Evolutionary conservation across 192 early-diverging fungal genomes (phyloP), one percentile per base, ranked within the genome.

Genomic region (Rhizophagus sp.): DNA sequence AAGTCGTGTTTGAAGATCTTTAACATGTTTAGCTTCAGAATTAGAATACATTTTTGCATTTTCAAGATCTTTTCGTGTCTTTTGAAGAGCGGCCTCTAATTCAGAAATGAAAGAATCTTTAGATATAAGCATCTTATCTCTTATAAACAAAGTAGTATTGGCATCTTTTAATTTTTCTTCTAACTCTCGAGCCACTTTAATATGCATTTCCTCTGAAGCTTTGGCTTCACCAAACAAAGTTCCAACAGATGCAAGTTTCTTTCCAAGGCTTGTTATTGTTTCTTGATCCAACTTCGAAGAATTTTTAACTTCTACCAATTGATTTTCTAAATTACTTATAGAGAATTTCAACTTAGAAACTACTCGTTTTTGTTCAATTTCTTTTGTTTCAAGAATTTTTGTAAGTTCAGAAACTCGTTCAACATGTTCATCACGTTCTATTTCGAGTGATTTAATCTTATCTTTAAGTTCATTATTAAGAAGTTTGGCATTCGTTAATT

Each of bases 161-260:
- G 36, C 68, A 44, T 70, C 34, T 11, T 41, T 70, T 11, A 70
- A 70, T 70, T 70, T 70, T 41, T 61, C 50, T 62, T 75, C 73
- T 13, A 75, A 9, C 8, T 75, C 49, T 27, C 6, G 12, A 27
- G 57, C 57, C 11, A 36, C 10, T 22, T 34, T 9, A 22, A 24
- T 4, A 15, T 57, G 47, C 6, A 19, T 57, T 62, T 61, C 73
- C 6, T 75, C 73, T 2, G 57, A 17, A n/a, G 47, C 52, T 75
- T 75, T 75, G 0, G 50, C n/a, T 61, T 57, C 73, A 30, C 30
- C 50, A 75, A 75, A 50, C 39, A 39, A 30, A 36, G 73, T 34
- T 36, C 39, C 57, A 34, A 61, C 52, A 17, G 27, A 27, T 61
- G 73, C 57, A 61, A 75, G 24, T 61, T 75, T 24, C 9, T 75